phyloP scores from a whole-genome alignment of 1,284 basidiomycete genomes.

The Trichosporon coremiiforme region DNA sequence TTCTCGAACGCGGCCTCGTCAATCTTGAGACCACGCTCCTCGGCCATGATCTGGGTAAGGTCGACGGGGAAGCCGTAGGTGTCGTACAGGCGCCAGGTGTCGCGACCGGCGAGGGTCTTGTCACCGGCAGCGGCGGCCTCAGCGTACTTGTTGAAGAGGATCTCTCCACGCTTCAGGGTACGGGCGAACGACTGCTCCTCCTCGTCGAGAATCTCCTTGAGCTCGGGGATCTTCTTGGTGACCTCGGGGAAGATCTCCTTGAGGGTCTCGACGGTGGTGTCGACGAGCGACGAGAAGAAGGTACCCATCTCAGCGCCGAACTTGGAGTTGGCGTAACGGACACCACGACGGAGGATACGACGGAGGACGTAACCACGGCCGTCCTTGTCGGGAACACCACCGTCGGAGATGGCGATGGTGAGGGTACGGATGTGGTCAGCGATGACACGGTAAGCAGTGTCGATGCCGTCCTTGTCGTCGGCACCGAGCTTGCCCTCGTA shows the following conservation, averaged over 20 bases:
- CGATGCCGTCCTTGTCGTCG: constrained; percentile 92
- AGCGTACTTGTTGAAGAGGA: constrained; percentile 91
- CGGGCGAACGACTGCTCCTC: constrained; percentile 97
- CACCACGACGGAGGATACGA: constrained; percentile 87
- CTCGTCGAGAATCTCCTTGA: constrained; percentile 95
- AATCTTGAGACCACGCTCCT: constrained; percentile 82
- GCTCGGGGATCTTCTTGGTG: constrained; percentile 75
- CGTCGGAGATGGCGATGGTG: constrained; percentile 93
- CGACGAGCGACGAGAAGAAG: constrained; percentile 92
- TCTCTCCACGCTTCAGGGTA: constrained; percentile 95
- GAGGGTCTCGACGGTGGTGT: constrained; percentile 86
- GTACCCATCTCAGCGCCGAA: constrained; percentile 89
- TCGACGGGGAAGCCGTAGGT: constrained; percentile 99
- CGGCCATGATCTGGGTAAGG: constrained; percentile 94
- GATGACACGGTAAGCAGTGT: constrained; percentile 95
- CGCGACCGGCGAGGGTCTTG: constrained; percentile 78
- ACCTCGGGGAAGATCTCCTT: constrained; percentile 92
- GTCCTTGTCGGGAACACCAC: constrained; percentile 93
- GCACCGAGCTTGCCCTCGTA: constrained; percentile 89
- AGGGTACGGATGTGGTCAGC: constrained; percentile 96
- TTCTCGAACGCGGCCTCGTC: constrained; percentile 88
- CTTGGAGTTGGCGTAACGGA: constrained; percentile 93
- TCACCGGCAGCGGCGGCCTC: constrained; percentile 67
- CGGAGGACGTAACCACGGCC: constrained; percentile 95
- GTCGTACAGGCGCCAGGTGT: constrained; percentile 97